phyloP scores from a whole-genome alignment of 345 rosid species.

The Aethionema arabicum region DNA sequence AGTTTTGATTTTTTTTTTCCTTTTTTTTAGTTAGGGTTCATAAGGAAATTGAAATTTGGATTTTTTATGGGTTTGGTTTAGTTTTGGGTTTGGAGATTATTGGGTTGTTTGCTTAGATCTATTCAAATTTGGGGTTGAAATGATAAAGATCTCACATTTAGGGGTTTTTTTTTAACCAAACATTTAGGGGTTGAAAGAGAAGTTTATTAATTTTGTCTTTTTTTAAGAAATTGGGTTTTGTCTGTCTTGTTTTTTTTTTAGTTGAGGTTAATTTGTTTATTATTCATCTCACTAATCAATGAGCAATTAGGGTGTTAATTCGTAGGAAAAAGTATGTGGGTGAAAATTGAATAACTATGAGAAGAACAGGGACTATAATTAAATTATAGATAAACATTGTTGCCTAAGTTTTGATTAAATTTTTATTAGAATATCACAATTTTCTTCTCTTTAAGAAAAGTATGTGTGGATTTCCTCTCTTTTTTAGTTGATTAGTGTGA shows the following conservation, averaged over 20 bases:
- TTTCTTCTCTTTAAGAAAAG: neutral
- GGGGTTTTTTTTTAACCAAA: no score
- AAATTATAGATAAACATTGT: neutral
- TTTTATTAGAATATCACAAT: neutral
- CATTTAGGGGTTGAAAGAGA: no score
- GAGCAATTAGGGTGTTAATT: constrained; percentile 8
- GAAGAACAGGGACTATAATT: neutral
- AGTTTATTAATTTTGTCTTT: no score
- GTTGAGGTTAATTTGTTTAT: constrained; percentile 8
- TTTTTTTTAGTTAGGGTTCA: neutral
- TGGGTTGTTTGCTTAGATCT: constrained; percentile 8
- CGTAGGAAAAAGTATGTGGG: constrained; percentile 8
- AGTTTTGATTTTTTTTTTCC: neutral
- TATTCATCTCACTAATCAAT: neutral
- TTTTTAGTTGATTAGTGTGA: neutral
- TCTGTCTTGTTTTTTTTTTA: neutral
- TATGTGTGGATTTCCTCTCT: neutral
- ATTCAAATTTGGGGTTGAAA: neutral
- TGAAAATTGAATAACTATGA: neutral
- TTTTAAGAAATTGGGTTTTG: neutral
- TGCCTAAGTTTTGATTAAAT: neutral
- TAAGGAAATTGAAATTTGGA: no score
- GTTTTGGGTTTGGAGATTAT: neutral
- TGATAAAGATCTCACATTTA: neutral
- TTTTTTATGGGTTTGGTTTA: neutral